Evolutionary conservation across 345 rosid genomes (phyloP), one percentile per base, ranked within the genome.

Genomic region (Zanthoxylum bungeanum): DNA sequence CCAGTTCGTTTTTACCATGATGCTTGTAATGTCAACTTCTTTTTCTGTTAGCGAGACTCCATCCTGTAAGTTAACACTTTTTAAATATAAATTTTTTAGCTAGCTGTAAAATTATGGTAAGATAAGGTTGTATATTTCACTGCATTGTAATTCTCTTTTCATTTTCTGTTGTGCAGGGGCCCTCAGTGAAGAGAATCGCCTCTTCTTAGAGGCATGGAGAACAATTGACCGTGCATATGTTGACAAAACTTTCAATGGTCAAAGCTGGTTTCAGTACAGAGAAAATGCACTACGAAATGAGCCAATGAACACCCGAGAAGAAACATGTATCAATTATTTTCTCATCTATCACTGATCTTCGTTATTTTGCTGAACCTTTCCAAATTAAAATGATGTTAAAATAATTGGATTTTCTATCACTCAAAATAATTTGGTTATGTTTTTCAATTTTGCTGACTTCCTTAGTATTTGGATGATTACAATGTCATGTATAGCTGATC

Each of bases 231-330:
- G 96, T 39, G 97, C 98, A 0, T 94, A 88, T 72, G 74, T 92
- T 17, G 98, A 94, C 75, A 94, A 94, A 74, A 86, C 85, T 53
- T 94, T 94, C 73, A 94, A 94, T 72, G 98, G 97, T 8, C 98
- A 94, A 77, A 90, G 95, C 79, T 92, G 98, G 98, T 94, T 94
- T 82, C 92, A 92, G 58, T 94, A 94, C 58, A 86, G 98, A 85
- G 98, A 94, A 79, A 79, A 86, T 77, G 98, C 97, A 9, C 73
- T 94, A 70, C 91, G 87, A 47, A 90, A 81, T 72, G 98, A 92
- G 70, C 92, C 93, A 3, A 94, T 92, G 98, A 92, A 89, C 77
- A 85, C 84, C 5, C 77, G 97, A 66, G 88, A 92, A 74, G 92
- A 94, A 88, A 94, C 98, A 17, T 92, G 98, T 92, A 85, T 60